Conservation (phyloP, 257 asterid species). For the Petrea volubilis region DNA sequence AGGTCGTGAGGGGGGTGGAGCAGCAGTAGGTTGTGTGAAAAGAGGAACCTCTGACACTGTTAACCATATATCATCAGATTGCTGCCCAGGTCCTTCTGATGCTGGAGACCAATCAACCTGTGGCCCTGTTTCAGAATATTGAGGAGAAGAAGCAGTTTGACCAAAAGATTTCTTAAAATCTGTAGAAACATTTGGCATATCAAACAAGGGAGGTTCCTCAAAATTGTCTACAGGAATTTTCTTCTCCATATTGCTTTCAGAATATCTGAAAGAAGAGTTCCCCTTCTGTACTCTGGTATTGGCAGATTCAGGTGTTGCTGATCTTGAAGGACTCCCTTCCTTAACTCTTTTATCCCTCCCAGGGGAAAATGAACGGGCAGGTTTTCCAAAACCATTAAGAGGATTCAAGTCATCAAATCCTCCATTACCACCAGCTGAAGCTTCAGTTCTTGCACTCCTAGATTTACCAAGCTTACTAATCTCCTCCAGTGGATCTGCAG, state of each 20-base stretch:
- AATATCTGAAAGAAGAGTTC: constrained; percentile 46
- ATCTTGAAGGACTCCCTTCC: constrained; percentile 48
- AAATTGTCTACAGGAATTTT: constrained; percentile 43
- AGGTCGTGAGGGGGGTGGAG: constrained; percentile 86
- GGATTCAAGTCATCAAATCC: constrained; percentile 61
- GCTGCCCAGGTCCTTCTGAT: constrained; percentile 42
- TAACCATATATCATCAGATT: constrained; percentile 66
- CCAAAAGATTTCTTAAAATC: constrained; percentile 45
- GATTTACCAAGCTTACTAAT: constrained; percentile 53
- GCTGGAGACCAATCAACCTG: constrained; percentile 44
- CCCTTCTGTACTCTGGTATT: constrained; percentile 38
- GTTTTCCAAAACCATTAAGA: constrained; percentile 45
- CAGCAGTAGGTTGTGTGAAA: constrained; percentile 66
- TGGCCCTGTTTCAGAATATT: constrained; percentile 43
- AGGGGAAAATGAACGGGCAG: constrained; percentile 41
- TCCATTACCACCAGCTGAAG: constrained; percentile 44
- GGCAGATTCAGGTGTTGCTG: constrained; percentile 40
- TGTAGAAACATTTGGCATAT: constrained; percentile 50
- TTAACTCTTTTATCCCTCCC: constrained; percentile 39
- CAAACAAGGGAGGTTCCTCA: constrained; percentile 64
- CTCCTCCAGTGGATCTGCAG: constrained; percentile 54
- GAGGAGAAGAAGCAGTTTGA: constrained; percentile 47
- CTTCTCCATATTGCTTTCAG: constrained; percentile 42
- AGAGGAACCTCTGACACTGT: constrained; percentile 82
- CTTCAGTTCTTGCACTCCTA: constrained; percentile 39